Evolutionary conservation across 345 rosid genomes (phyloP).

Genomic region (Nasturtium officinale): DNA sequence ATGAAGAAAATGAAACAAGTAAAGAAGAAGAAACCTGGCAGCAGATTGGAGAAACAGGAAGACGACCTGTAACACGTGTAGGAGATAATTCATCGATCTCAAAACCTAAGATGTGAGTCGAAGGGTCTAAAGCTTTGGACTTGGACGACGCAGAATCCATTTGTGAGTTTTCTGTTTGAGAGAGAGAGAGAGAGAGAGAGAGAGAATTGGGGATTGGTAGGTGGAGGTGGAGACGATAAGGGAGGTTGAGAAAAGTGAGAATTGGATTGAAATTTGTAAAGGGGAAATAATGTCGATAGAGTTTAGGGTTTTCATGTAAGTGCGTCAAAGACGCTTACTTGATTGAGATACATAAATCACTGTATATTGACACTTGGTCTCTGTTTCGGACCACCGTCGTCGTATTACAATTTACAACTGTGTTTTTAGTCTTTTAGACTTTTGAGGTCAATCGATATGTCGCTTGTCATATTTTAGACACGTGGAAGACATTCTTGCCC

Average conservation of each 20-base stretch:
- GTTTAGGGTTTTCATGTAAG: not conserved
- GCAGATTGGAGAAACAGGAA: slow-evolving; percentile 58
- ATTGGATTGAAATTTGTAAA: not conserved
- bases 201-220: not conserved
- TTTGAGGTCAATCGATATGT: too few species aligned
- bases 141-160: slow-evolving; percentile 44
- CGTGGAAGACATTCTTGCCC: too few species aligned
- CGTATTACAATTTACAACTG: too few species aligned
- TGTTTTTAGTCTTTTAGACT: too few species aligned
- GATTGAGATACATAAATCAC: not conserved
- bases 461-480: too few species aligned
- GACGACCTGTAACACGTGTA: slow-evolving; percentile 59
- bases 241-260: slow-evolving; percentile 1
- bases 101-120: slow-evolving; percentile 61
- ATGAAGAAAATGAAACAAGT: not conserved
- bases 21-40: slow-evolving; percentile 54
- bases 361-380: too few species aligned
- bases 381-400: too few species aligned
- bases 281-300: not conserved
- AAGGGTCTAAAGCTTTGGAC: slow-evolving; percentile 49
- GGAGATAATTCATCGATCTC: slow-evolving; percentile 60
- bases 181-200: not conserved
- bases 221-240: not conserved
- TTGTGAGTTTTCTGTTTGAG: slow-evolving; percentile 24
- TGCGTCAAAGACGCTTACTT: not conserved